Base-by-base conservation (phyloP, 1,139 yeast species). In the Debaryomycetaceae sp. region DNA sequence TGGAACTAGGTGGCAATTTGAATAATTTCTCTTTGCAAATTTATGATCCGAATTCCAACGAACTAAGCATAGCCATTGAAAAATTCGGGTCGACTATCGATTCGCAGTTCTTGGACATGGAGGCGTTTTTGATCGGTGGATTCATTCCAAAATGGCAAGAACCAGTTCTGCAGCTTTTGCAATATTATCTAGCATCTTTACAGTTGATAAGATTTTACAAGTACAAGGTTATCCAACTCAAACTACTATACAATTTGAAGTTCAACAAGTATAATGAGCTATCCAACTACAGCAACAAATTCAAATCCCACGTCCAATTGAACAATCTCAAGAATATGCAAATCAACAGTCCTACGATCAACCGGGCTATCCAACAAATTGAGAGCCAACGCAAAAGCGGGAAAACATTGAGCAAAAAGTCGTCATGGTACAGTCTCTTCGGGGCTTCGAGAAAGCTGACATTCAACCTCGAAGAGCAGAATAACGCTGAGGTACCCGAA, bases 71-170 rank as follows among this genome's bases (percentile, higher is more conserved):
- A 38, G 50, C 65, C 6, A 65, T 75, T 35, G 80, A 75, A 50
- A 72, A 68, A 47, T 74, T 75, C 53, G 80, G 80, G 2, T 70
- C 76, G 6, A 70, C 76, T 3, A 65, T 74, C 39, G 80, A 75
- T 53, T 61, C 66, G 44, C 67, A 62, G 44, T 75, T 72, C 45
- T 57, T 75, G 38, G 69, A 66, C 49, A 69, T 63, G 45, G 80
- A 75, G 54, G 62, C 68, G 20, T 74, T 71, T 47, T 53, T 70
- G 4, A 54, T 62, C 36, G 58, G 64, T 37, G 58, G 61, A 37
- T 64, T 72, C 38, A 60, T 73, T 6, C 75, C 78, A 1, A 63
- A 68, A 42, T 74, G 78, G 78, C 76, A 74, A 48, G 80, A 75
- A 50, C 75, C 76, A 9, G 63, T 72, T 30, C 65, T 68, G 50